These are phyloP conservation scores for Endogone sp. DNA, from an alignment of 192 early-diverging fungal species.

Conservation along the genomic window DNA sequence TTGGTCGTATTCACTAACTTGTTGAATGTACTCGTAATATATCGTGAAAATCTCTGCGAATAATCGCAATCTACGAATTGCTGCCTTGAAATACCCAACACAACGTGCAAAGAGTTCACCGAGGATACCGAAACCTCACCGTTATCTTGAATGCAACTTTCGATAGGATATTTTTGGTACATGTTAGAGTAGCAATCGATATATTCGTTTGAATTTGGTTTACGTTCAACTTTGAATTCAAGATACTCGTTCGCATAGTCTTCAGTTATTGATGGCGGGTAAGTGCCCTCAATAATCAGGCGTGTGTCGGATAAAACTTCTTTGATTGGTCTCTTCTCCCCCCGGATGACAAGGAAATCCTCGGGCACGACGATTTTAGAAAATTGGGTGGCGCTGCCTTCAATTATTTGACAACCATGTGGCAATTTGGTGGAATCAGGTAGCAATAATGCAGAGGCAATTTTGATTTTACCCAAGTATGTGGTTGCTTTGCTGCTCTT, in stretches of 20 bases:
- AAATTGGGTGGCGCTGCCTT: slow-evolving; percentile 11
- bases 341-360: slow-evolving; percentile 10
- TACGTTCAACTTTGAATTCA: background rate
- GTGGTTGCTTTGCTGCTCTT: background rate
- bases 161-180: background rate
- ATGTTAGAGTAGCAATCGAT: background rate
- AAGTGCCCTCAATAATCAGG: background rate
- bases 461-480: background rate
- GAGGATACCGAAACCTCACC: background rate
- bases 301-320: background rate
- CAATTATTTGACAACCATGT: background rate
- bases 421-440: background rate
- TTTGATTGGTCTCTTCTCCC: background rate
- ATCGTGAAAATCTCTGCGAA: background rate
- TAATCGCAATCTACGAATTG: background rate
- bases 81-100: background rate
- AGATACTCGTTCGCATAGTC: background rate
- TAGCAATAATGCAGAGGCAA: too few relatives aligned
- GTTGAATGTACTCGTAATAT: background rate
- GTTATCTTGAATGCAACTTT: background rate
- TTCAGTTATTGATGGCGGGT: background rate
- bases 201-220: background rate
- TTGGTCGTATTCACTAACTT: background rate
- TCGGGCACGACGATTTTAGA: background rate
- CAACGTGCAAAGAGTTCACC: background rate